Evolutionary conservation across 1,284 basidiomycete species (phyloP).

Genomic region (Crucibulum parvulum): DNA sequence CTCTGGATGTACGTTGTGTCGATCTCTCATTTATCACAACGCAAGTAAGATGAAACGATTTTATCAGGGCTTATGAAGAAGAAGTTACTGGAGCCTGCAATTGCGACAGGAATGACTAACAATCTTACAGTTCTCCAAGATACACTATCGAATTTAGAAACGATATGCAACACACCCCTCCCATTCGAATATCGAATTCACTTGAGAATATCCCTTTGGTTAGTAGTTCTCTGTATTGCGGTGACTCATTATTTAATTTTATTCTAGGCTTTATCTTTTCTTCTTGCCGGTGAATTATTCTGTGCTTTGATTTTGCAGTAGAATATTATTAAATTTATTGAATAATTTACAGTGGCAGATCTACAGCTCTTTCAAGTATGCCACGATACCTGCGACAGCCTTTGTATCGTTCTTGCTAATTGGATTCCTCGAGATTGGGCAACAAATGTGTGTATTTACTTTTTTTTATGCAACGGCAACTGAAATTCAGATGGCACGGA

Average conservation of each 20-base stretch:
- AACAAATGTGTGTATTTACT: constrained; percentile 58
- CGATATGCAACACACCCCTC: constrained; percentile 65
- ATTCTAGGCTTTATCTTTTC: constrained; percentile 59
- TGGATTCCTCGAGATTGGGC: constrained; percentile 74
- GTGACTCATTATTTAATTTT: constrained; percentile 1
- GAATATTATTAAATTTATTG: background rate
- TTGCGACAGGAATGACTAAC: constrained; percentile 53
- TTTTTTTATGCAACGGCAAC: background rate
- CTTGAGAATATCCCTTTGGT: constrained; percentile 65
- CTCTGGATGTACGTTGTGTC: background rate
- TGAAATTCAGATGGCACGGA: background rate
- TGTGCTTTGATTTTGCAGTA: background rate
- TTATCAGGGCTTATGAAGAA: constrained; percentile 47
- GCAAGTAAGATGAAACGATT: background rate
- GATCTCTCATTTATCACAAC: too few relatives aligned
- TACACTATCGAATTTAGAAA: constrained; percentile 62
- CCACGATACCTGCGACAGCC: constrained; percentile 64
- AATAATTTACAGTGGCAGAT: constrained; percentile 57
- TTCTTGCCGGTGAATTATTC: constrained; percentile 57
- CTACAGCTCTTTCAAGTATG: constrained; percentile 54
- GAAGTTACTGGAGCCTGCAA: constrained; percentile 50
- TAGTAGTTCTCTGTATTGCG: constrained; percentile 12
- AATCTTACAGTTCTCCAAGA: constrained; percentile 58
- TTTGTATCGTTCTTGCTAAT: constrained; percentile 66
- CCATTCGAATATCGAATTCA: constrained; percentile 76